Conservation (phyloP, 768 basidiomycete genomes). For the Collybia nuda region DNA sequence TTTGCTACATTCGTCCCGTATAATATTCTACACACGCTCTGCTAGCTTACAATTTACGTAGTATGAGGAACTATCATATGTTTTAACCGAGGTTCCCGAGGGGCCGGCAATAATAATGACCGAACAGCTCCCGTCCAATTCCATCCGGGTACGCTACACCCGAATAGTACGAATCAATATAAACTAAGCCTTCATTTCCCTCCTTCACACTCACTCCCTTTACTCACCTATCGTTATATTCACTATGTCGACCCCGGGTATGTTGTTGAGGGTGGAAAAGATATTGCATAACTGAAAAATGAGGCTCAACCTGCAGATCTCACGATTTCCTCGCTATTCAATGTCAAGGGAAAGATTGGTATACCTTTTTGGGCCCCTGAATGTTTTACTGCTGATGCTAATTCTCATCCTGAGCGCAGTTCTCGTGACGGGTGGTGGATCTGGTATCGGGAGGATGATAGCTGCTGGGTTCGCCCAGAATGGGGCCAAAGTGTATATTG, state of each 20-base stretch:
- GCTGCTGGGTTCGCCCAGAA: conserved; percentile 81
- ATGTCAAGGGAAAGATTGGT: conserved; percentile 73
- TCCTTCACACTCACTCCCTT: conserved; percentile 1
- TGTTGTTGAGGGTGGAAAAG: not conserved
- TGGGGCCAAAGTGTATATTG: conserved; percentile 88
- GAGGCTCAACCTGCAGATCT: conserved; percentile 44
- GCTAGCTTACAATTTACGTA: too few relatives aligned
- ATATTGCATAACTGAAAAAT: not conserved
- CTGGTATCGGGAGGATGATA: conserved; percentile 85
- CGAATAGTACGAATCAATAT: conserved; percentile 9
- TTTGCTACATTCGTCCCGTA: not conserved
- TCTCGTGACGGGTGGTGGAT: conserved; percentile 81
- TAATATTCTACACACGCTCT: too few relatives aligned
- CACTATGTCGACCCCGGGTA: conserved; percentile 22
- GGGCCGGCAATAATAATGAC: conserved; percentile 13
- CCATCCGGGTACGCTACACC: conserved; percentile 4
- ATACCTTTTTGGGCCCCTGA: conserved; percentile 8
- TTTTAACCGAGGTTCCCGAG: conserved; percentile 3
- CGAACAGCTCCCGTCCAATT: conserved; percentile 11
- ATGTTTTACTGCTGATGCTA: not conserved
- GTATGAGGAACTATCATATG: too few relatives aligned
- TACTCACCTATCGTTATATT: not conserved
- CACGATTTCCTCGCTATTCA: conserved; percentile 53
- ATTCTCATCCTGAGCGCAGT: conserved; percentile 34
- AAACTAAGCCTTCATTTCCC: not conserved